These are phyloP conservation scores for Glycine soja DNA, from an alignment of 306 rosid species.

Conservation along the genomic window DNA sequence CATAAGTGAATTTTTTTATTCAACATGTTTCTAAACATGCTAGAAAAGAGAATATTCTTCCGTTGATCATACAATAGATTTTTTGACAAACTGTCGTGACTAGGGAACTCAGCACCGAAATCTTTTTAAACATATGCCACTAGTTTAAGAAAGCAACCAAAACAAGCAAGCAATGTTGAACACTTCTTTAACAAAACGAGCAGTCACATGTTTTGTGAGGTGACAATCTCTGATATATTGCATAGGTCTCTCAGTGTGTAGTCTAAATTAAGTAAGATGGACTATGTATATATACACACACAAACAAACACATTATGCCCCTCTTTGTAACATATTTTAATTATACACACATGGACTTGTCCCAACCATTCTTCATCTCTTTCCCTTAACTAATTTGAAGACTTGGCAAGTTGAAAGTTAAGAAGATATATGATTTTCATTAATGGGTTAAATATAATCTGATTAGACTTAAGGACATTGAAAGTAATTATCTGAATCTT, in stretches of 20 bases:
- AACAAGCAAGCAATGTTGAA: neutral
- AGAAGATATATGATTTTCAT: neutral
- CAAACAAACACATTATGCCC: constrained; percentile 50
- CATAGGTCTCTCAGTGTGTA: neutral
- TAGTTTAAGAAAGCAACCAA: neutral
- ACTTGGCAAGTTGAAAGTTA: neutral
- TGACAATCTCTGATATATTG: constrained; percentile 34
- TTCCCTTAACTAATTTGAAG: neutral
- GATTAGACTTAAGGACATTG: neutral
- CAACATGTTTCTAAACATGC: no score
- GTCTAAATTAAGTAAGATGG: constrained; percentile 32
- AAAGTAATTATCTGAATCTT: neutral
- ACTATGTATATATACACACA: neutral
- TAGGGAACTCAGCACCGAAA: constrained; percentile 11
- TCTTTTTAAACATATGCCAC: neutral
- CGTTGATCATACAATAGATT: neutral
- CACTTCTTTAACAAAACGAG: neutral
- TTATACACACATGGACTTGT: constrained; percentile 64
- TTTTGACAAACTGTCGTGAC: neutral
- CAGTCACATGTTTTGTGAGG: constrained; percentile 34
- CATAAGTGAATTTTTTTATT: no score
- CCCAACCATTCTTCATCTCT: constrained; percentile 44
- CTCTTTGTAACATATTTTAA: constrained; percentile 48
- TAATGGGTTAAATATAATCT: neutral
- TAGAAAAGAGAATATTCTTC: no score